A percentile compares a stretch with the other conserved stretches of the same genome.
Evolutionary conservation across 148 eudicot genomes (phyloP).

Genomic region (Chenopodium berlandieri): DNA sequence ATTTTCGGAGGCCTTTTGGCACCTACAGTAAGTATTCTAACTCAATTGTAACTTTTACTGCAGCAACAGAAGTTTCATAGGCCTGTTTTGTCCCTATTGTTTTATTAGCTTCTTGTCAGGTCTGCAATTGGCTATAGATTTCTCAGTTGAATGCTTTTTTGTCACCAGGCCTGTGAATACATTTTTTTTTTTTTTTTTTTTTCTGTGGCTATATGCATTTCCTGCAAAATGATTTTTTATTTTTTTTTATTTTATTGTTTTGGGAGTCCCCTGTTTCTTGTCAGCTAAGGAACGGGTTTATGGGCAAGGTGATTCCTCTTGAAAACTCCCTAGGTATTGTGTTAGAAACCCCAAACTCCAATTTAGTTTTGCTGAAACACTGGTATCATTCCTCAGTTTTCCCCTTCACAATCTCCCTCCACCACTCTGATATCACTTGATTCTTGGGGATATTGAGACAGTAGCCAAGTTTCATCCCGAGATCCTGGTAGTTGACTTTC

Average conservation of each 20-base stretch:
- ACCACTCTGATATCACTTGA: not conserved
- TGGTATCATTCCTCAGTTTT: not conserved
- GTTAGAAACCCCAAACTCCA: not conserved
- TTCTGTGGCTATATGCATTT: not conserved
- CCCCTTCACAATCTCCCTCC: not conserved
- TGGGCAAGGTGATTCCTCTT: not conserved
- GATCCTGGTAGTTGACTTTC: too few relatives aligned
- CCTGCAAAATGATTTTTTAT: not conserved
- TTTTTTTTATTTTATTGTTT: too few relatives aligned
- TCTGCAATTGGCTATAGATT: not conserved
- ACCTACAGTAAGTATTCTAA: slow-evolving; percentile 63
- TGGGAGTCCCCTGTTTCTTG: not conserved
- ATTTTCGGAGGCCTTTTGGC: slow-evolving; percentile 88
- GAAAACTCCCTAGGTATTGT: not conserved
- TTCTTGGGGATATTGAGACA: not conserved
- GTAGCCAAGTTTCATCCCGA: not conserved
- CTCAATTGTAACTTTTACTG: not conserved
- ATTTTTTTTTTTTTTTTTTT: not conserved
- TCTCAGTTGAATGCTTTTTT: not conserved
- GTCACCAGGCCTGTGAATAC: not conserved
- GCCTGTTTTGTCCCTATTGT: not conserved
- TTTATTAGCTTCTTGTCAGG: not conserved
- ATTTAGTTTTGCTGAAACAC: not conserved
- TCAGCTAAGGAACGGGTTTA: not conserved
- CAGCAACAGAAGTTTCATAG: not conserved